A percentile compares a stretch with the other conserved stretches of the same genome.
Evolutionary conservation across 495 filamentous ascomycete genomes (phyloP).

Genomic region (Friedmanniomyces simplex): DNA sequence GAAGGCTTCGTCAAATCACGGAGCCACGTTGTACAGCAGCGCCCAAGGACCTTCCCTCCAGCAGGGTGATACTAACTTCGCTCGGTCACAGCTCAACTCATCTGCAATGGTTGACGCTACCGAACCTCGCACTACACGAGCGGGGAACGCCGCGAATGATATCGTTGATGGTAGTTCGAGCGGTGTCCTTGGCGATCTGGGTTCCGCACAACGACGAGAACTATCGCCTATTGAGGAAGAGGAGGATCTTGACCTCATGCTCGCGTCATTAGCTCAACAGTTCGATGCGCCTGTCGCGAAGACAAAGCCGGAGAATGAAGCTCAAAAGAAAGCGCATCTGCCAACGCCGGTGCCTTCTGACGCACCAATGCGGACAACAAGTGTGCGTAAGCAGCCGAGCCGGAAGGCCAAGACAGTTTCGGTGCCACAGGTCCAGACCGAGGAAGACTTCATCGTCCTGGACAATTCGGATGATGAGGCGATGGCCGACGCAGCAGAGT

Average conservation of each 20-base stretch:
- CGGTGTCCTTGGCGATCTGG: neutral
- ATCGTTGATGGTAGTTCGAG: neutral
- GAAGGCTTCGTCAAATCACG: neutral
- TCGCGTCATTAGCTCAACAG: neutral
- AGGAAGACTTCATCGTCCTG: constrained; percentile 1
- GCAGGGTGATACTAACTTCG: neutral
- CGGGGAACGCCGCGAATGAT: neutral
- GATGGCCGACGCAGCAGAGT: constrained; percentile 20
- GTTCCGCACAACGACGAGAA: neutral
- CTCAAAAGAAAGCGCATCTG: neutral
- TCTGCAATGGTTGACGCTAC: neutral
- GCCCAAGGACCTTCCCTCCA: neutral
- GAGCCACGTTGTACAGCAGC: neutral
- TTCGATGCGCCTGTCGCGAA: neutral
- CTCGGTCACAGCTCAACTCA: neutral
- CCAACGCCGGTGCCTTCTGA: neutral
- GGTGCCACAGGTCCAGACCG: neutral
- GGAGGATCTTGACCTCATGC: neutral
- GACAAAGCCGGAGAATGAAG: neutral
- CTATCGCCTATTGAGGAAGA: neutral
- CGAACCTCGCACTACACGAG: neutral
- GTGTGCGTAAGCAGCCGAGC: neutral
- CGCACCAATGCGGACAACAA: neutral
- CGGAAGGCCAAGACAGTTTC: neutral
- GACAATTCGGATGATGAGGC: constrained; percentile 21